A percentile compares a stretch with the other conserved stretches of the same genome.
Evolutionary conservation across 176 grass and related monocot species (phyloP).

Genomic region (Puccinellia tenuiflora): DNA sequence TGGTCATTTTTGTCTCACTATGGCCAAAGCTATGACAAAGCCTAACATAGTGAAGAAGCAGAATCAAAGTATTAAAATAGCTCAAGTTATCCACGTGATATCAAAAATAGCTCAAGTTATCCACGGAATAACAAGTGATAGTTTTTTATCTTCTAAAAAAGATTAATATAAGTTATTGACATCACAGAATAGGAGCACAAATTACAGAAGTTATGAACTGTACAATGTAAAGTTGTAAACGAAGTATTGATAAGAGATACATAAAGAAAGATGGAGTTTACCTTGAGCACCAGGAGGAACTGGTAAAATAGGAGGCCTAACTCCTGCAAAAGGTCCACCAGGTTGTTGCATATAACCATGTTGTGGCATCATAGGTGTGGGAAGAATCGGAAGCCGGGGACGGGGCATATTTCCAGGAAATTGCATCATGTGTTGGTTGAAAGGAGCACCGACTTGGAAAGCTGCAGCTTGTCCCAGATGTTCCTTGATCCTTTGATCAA

Average conservation of each 20-base stretch:
- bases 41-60: not conserved
- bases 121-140: not conserved
- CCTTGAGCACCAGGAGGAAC: constrained; percentile 54
- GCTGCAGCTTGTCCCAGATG: constrained; percentile 90
- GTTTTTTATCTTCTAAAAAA: constrained; percentile 4
- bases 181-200: not conserved
- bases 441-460: constrained; percentile 81
- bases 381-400: constrained; percentile 59
- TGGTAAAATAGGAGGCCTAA: constrained; percentile 56
- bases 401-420: constrained; percentile 39
- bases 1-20: not conserved
- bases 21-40: not conserved
- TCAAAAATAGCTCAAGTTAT: no score
- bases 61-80: constrained; percentile 8
- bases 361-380: constrained; percentile 48
- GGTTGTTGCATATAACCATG: constrained; percentile 36
- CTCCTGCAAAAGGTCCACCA: constrained; percentile 36
- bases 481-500: constrained; percentile 98
- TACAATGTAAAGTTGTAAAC: not conserved
- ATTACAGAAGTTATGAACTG: not conserved
- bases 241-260: not conserved
- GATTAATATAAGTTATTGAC: not conserved
- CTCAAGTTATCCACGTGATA: not conserved
- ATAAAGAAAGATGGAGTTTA: constrained; percentile 16
- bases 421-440: constrained; percentile 61